Percentiles rank a stretch among this genome's conserved stretches.
These are phyloP conservation scores for Fusarium armeniacum DNA, from an alignment of 2,329 filamentous ascomycete species.

Conservation along the genomic window DNA sequence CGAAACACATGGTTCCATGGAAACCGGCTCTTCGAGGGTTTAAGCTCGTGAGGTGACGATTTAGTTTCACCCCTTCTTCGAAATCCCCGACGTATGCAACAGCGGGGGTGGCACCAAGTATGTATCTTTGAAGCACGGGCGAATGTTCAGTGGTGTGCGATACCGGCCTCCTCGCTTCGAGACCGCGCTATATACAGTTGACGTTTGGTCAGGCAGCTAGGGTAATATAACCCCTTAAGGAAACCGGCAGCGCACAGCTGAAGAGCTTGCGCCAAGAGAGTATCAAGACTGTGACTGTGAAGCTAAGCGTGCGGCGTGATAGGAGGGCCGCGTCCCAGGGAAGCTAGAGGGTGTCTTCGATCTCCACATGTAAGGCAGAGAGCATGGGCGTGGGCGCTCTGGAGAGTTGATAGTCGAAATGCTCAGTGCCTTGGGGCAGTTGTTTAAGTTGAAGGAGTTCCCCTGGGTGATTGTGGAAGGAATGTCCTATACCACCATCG, in stretches of 20 bases:
- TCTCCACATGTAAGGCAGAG: conserved; percentile 41
- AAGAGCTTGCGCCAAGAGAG: conserved; percentile 34
- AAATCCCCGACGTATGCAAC: neutral
- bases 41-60: conserved; percentile 1
- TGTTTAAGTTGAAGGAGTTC: conserved; percentile 45
- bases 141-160: conserved; percentile 29
- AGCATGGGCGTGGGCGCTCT: conserved; percentile 34
- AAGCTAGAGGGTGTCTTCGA: conserved; percentile 34
- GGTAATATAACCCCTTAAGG: conserved; percentile 32
- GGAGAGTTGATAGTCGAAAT: conserved; percentile 27
- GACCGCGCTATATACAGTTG: conserved; percentile 27
- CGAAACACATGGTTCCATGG: neutral
- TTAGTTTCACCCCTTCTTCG: neutral
- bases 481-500: conserved; percentile 20
- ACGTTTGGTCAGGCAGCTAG: conserved; percentile 36
- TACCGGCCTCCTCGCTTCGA: conserved; percentile 41
- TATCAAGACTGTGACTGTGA: conserved; percentile 32
- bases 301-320: conserved; percentile 36
- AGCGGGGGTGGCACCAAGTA: conserved; percentile 16
- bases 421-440: conserved; percentile 18
- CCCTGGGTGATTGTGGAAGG: conserved; percentile 19
- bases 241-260: conserved; percentile 27
- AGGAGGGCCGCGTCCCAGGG: conserved; percentile 15
- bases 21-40: neutral
- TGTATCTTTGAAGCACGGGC: conserved; percentile 16